Base-by-base conservation (phyloP, 352 stramenopile species). In the Globisporangium megalacanthum region DNA sequence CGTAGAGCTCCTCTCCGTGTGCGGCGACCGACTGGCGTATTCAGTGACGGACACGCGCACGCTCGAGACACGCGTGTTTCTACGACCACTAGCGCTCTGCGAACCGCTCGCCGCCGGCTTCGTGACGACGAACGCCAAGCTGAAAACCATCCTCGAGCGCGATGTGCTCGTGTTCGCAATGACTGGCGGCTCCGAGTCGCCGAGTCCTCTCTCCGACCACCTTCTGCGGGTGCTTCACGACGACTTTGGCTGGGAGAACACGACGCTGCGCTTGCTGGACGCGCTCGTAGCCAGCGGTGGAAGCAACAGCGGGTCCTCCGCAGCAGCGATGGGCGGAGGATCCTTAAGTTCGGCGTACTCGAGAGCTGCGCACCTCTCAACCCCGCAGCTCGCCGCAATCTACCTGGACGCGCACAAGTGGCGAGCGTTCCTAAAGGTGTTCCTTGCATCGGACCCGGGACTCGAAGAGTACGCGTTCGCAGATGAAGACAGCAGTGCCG, bases 381-480 rank as follows among this genome's bases (percentile, higher is more conserved):
- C 66, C 8, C n/a, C 63, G 17, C 29, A 75, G 17, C 46, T 88
- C 25, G 56, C 64, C 6, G 87, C 81, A 8, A 65, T 89, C 39
- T 70, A 88, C 20, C 55, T 86, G 14, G 68, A 85, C 29, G 52
- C 69, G 0, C 70, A 86, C 54, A 71, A 75, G 37, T 89, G 77
- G 75, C 65, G 73, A 58, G 77, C 82, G 20, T 77, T 79, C 3
- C 47, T 89, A 6, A 68, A 77, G 5, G 52, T 83, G 2, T 82
- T 79, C 11, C 64, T 88, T 13, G 54, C 60, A 6, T 61, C 66
- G 44, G 79, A 89, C 17, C 81, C 79, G 17, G 69, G 66, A 11
- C 56, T 92, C 2, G 77, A 88, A 67, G 77, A 92, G 66, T 92
- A 89, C 55, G 77, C 75, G n/a, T 54, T 88, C 4, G 64, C 60